Conservation (phyloP, 371 early-diverging fungal genomes). For the Astathelohania contejeani region DNA sequence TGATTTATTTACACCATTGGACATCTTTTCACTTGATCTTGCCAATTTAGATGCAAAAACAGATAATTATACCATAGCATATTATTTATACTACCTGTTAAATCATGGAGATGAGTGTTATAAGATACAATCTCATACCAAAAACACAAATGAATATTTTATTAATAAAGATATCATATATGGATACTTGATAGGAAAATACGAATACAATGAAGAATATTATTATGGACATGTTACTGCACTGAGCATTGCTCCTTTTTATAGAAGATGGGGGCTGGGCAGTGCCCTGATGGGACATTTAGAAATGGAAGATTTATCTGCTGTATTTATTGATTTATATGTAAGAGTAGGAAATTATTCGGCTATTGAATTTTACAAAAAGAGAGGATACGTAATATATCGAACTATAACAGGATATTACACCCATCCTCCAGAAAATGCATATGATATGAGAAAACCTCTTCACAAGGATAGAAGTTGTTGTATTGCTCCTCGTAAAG, state of each 20-base stretch:
- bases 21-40: neutral
- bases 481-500: too few relatives aligned
- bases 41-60: conserved; percentile 6
- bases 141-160: neutral
- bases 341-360: conserved; percentile 37
- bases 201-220: conserved; percentile 27
- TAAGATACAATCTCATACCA: neutral
- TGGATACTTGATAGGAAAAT: conserved; percentile 49
- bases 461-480: conserved; percentile 19
- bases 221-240: conserved; percentile 58
- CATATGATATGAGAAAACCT: conserved; percentile 48
- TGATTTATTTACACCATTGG: neutral
- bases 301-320: conserved; percentile 22
- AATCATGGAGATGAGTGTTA: conserved; percentile 30
- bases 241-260: conserved; percentile 33
- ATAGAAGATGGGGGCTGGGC: conserved; percentile 41
- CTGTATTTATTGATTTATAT: conserved; percentile 47
- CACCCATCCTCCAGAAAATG: conserved; percentile 42
- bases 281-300: conserved; percentile 29
- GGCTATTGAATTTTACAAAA: conserved; percentile 48
- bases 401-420: conserved; percentile 41
- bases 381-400: conserved; percentile 34
- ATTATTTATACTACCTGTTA: conserved; percentile 42
- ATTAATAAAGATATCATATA: neutral
- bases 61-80: conserved; percentile 41